Percentiles rank a stretch among this genome's conserved stretches.
Conservation (phyloP, 176 grass and related monocot species). For the Carex myosuroides region DNA sequence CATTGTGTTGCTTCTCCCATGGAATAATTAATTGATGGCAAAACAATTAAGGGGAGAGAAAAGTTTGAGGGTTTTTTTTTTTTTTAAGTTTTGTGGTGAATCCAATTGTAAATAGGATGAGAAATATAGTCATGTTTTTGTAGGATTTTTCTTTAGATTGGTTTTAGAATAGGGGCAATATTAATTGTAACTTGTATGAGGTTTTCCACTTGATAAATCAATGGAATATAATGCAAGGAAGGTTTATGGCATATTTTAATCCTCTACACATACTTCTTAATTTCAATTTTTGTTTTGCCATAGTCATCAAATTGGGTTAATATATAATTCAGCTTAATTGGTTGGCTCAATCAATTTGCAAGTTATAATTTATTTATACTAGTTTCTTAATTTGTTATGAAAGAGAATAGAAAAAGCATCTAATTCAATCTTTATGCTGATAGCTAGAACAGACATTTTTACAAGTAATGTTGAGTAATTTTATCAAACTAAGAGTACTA, state of each 20-base stretch:
- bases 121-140: conserved; percentile 1
- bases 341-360: background rate
- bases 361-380: background rate
- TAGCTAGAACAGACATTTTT: too few species aligned
- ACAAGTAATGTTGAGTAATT: background rate
- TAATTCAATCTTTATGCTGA: too few species aligned
- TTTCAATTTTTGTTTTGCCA: background rate
- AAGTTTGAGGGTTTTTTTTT: background rate
- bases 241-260: background rate
- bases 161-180: background rate
- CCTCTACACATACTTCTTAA: background rate
- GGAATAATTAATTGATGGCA: conserved; percentile 31
- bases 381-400: background rate
- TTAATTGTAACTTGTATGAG: background rate
- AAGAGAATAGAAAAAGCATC: background rate
- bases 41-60: background rate
- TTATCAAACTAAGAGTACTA: background rate
- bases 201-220: background rate
- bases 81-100: background rate
- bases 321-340: background rate
- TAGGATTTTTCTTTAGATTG: background rate
- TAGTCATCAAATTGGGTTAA: background rate
- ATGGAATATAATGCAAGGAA: background rate
- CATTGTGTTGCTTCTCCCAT: conserved; percentile 59
- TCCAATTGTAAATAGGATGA: conserved; percentile 10